These are phyloP conservation scores for Globisporangium acanthophoron DNA, from an alignment of 352 stramenopile genomes.

Conservation along the genomic window DNA sequence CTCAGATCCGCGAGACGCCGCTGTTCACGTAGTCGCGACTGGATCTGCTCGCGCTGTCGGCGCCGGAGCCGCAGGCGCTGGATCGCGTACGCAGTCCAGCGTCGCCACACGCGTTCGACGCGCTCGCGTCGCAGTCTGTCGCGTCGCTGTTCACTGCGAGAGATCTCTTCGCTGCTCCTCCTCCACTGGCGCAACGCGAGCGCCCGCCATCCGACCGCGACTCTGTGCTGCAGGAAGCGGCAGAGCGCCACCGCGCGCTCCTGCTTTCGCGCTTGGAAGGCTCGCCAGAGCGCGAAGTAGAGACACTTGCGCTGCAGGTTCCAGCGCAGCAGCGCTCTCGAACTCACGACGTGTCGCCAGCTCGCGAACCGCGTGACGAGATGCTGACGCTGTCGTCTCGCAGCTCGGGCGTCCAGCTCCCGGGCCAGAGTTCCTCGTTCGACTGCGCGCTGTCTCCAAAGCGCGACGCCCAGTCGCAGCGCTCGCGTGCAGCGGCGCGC, in stretches of 20 bases:
- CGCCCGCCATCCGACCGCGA: slow-evolving; percentile 3
- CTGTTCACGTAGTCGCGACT: background rate
- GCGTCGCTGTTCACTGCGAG: background rate
- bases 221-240: slow-evolving; percentile 11
- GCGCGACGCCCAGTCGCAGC: background rate
- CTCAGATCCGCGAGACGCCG: background rate
- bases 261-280: background rate
- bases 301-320: slow-evolving; percentile 10
- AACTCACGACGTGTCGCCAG: slow-evolving; percentile 2
- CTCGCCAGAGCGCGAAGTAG: slow-evolving; percentile 12
- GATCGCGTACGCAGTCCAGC: slow-evolving; percentile 1
- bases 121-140: background rate
- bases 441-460: background rate
- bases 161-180: slow-evolving; percentile 1
- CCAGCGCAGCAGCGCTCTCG: slow-evolving; percentile 4
- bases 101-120: background rate
- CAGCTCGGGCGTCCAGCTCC: background rate
- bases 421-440: background rate
- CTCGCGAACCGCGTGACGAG: background rate
- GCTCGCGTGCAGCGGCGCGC: background rate
- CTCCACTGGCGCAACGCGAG: slow-evolving; percentile 23
- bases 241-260: slow-evolving; percentile 9
- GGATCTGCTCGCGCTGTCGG: slow-evolving; percentile 1
- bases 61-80: background rate
- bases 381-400: background rate